Evolutionary conservation across 2,329 filamentous ascomycete species (phyloP).

Genomic region (Ophiostoma novo-ulmi): DNA sequence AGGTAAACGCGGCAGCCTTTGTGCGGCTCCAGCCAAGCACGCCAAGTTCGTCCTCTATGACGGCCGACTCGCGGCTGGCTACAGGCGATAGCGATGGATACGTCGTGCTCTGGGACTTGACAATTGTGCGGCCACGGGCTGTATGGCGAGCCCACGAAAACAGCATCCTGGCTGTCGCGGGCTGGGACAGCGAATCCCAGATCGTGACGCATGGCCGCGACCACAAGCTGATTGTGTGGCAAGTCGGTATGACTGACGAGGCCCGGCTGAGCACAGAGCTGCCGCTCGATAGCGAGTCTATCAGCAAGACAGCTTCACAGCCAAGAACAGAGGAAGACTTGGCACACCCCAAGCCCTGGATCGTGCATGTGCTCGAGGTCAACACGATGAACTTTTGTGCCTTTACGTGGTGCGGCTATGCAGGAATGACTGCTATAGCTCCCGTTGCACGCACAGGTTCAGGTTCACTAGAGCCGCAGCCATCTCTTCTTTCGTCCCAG

Average conservation of each 20-base stretch:
- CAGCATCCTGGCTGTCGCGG: constrained; percentile 67
- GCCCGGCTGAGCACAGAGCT: constrained; percentile 59
- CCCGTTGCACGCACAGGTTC: constrained; percentile 7
- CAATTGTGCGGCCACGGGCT: constrained; percentile 71
- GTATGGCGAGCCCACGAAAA: constrained; percentile 83
- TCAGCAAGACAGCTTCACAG: background rate
- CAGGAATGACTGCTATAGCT: background rate
- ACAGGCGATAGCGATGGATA: constrained; percentile 90
- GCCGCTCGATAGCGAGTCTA: constrained; percentile 57
- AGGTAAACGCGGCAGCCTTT: constrained; percentile 14
- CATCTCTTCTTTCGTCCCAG: constrained; percentile 30
- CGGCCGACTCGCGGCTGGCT: constrained; percentile 70
- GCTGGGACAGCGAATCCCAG: constrained; percentile 61
- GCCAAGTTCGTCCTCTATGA: constrained; percentile 44
- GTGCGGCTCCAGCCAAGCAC: background rate
- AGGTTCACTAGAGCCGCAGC: background rate
- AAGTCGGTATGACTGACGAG: constrained; percentile 58
- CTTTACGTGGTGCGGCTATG: constrained; percentile 56
- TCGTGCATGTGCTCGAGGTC: constrained; percentile 76
- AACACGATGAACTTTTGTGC: constrained; percentile 95
- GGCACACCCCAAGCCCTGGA: constrained; percentile 64
- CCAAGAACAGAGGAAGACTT: background rate
- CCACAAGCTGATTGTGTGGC: constrained; percentile 81
- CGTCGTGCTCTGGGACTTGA: constrained; percentile 78
- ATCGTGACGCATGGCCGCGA: constrained; percentile 84